Conservation (phyloP, 2,329 filamentous ascomycete genomes). For the Pseudogymnoascus sp. region DNA sequence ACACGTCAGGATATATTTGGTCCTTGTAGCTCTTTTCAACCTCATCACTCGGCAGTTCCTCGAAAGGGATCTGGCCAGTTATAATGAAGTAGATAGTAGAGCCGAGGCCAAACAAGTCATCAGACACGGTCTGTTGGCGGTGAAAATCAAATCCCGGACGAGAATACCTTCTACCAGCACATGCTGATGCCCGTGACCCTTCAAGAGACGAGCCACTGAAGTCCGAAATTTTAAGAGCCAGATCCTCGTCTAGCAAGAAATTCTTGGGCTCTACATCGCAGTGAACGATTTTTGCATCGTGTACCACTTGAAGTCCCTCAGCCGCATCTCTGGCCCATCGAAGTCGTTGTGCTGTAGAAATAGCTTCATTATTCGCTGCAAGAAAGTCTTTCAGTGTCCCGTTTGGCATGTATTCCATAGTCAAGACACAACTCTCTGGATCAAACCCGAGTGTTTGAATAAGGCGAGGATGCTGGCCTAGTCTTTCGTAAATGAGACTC, state of each 20-base stretch:
- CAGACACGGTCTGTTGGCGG: slow-evolving; percentile 21
- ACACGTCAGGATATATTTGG: slow-evolving; percentile 26
- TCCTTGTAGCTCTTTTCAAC: slow-evolving; percentile 24
- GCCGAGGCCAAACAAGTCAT: slow-evolving; percentile 32
- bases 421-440: slow-evolving; percentile 21
- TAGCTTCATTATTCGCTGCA: slow-evolving; percentile 11
- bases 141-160: slow-evolving; percentile 24
- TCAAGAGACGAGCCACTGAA: slow-evolving; percentile 31
- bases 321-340: slow-evolving; percentile 31
- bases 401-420: slow-evolving; percentile 25
- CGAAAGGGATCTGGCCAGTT: slow-evolving; percentile 28
- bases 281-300: slow-evolving; percentile 34
- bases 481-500: slow-evolving; percentile 22
- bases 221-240: slow-evolving; percentile 33
- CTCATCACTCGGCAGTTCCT: slow-evolving; percentile 26
- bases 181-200: slow-evolving; percentile 21
- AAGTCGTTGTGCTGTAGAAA: slow-evolving; percentile 19
- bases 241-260: slow-evolving; percentile 31
- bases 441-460: slow-evolving; percentile 23
- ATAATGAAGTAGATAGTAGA: slow-evolving; percentile 33
- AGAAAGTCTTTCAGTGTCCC: slow-evolving; percentile 24
- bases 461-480: slow-evolving; percentile 20
- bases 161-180: slow-evolving; percentile 22
- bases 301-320: slow-evolving; percentile 31
- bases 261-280: slow-evolving; percentile 36